Evolutionary conservation across 2,329 filamentous ascomycete species (phyloP), one percentile per base, ranked within the genome.

Genomic region (Byssochlamys sp.): DNA sequence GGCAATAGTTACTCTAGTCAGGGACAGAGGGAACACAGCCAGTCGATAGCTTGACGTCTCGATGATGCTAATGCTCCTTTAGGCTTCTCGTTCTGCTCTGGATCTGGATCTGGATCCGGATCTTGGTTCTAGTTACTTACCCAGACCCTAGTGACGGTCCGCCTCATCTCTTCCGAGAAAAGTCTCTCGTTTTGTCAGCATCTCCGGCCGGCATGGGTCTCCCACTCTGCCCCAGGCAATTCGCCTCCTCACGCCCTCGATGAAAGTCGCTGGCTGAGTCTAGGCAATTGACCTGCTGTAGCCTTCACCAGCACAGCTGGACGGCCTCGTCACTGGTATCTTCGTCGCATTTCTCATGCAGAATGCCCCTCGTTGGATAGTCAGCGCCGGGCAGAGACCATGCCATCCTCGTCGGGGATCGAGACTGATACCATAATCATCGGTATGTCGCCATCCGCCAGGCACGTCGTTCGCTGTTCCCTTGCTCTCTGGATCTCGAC

Each of bases 351-450:
- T 62, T 60, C 63, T 65, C 54, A 39, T 61, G 51, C 65, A 69
- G 62, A 63, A 73, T 72, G 70, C 66, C 60, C 66, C 64, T 64
- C 57, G 62, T 61, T 65, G 62, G 58, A 62, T 62, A 62, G 60
- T 57, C 62, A 56, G 57, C 61, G 9, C 60, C 64, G 65, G 62
- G 65, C 62, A 57, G 57, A 60, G 58, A 64, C 57, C 59, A 61
- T 63, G 67, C 63, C 64, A 63, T 65, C 54, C 56, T 51, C 61
- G 63, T 70, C 71, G 68, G 70, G 72, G 56, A 57, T 55, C 14
- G 55, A 64, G 26, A 69, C 63, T 63, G 70, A 77, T 64, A 77
- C 74, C 54, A 70, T 77, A 53, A 74, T 77, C 58, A 69, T 77
- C 66, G 75, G 75, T 76, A 71, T 63, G 72, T 69, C 59, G 62